phyloP scores from a whole-genome alignment of 495 filamentous ascomycete species.

The Aspergillus panamensis region DNA sequence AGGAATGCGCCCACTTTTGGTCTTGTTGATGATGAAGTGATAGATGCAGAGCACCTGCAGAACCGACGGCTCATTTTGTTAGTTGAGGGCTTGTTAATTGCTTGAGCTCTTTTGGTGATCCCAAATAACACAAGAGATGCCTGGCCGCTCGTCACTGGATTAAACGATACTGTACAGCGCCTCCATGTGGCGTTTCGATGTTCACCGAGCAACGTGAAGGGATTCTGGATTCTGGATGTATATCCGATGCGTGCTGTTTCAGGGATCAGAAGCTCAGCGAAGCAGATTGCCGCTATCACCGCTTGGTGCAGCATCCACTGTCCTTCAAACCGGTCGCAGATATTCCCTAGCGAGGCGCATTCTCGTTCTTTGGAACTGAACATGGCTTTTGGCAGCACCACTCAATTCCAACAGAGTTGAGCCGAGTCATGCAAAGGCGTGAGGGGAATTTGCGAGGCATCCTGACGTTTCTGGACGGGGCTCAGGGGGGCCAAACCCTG shows the following conservation, averaged over 20 bases:
- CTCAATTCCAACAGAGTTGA: conserved; percentile 23
- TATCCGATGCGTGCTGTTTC: too few species aligned
- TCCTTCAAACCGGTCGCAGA: conserved; percentile 22
- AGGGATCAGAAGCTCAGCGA: conserved; percentile 10
- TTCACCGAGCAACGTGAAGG: neutral
- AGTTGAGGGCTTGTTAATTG: neutral
- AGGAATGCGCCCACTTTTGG: conserved; percentile 9
- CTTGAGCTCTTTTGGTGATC: neutral
- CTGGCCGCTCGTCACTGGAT: neutral
- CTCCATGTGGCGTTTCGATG: neutral
- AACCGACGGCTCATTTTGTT: neutral
- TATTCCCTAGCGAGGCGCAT: conserved; percentile 19
- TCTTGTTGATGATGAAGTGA: conserved; percentile 4
- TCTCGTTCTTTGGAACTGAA: conserved; percentile 30
- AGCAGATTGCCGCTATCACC: conserved; percentile 22
- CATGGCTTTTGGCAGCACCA: conserved; percentile 31
- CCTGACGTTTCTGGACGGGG: conserved; percentile 29
- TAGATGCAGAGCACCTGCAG: neutral
- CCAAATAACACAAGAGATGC: conserved; percentile 2
- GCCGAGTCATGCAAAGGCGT: conserved; percentile 28
- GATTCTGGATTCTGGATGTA: neutral
- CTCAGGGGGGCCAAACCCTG: too few species aligned
- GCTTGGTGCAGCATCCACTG: conserved; percentile 30
- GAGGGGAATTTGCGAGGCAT: conserved; percentile 34
- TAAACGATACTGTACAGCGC: neutral